phyloP scores from a whole-genome alignment of 257 asterid genomes.

The Solanum dulcamara region DNA sequence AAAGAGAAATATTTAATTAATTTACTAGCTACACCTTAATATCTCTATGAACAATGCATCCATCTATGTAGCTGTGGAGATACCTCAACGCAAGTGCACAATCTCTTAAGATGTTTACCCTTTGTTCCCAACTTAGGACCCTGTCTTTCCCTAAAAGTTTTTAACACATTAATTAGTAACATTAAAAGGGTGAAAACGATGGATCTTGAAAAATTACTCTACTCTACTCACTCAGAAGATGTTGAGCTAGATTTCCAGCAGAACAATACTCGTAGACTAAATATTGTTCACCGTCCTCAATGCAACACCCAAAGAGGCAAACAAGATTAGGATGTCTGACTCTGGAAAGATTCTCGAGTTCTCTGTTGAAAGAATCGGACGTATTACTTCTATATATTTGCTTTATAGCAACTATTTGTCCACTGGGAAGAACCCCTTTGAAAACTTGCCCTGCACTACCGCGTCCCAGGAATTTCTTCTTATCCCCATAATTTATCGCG shows the following conservation, averaged over 20 bases:
- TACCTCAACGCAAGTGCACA: constrained; percentile 70
- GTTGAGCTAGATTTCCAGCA: constrained; percentile 64
- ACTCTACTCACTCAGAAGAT: constrained; percentile 40
- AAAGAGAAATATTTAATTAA: background rate
- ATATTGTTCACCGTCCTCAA: constrained; percentile 65
- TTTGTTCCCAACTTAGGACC: constrained; percentile 47
- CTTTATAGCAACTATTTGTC: constrained; percentile 71
- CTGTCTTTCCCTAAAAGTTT: constrained; percentile 41
- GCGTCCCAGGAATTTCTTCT: constrained; percentile 53
- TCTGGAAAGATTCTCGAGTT: constrained; percentile 59
- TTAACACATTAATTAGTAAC: background rate
- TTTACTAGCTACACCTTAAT: constrained; percentile 48
- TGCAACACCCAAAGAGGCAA: constrained; percentile 62
- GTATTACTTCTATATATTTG: constrained; percentile 57
- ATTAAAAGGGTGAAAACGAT: background rate
- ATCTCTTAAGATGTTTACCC: constrained; percentile 61
- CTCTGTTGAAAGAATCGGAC: constrained; percentile 53
- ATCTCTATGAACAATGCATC: constrained; percentile 82
- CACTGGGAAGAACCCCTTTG: constrained; percentile 75
- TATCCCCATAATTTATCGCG: constrained; percentile 34
- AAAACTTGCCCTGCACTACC: constrained; percentile 79
- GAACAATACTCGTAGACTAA: constrained; percentile 68
- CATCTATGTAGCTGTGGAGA: constrained; percentile 53
- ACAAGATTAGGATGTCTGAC: constrained; percentile 75
- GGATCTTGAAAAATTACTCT: background rate